A percentile compares a stretch with the other conserved stretches of the same genome.
Evolutionary conservation across 2,329 filamentous ascomycete genomes (phyloP).

Genomic region (Achaetomium macrosporum): DNA sequence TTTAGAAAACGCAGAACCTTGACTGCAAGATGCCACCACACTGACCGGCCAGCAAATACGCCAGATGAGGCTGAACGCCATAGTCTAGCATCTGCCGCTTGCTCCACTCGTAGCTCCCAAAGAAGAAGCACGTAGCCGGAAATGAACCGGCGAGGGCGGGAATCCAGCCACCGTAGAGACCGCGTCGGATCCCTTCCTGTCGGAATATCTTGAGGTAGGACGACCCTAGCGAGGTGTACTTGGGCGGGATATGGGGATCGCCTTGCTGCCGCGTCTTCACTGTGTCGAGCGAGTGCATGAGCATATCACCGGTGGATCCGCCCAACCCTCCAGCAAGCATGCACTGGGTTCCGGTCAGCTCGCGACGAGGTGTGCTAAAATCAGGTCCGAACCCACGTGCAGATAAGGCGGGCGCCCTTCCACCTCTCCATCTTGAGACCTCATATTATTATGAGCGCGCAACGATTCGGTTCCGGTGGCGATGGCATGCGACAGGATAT

Average conservation of each 20-base stretch:
- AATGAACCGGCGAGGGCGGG: constrained; percentile 91
- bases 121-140: constrained; percentile 89
- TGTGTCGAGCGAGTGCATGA: constrained; percentile 98
- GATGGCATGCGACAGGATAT: constrained; percentile 21
- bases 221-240: constrained; percentile 82
- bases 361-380: constrained; percentile 2
- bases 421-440: constrained; percentile 39
- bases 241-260: constrained; percentile 86
- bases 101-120: constrained; percentile 92
- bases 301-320: constrained; percentile 87
- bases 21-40: not conserved
- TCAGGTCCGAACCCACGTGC: constrained; percentile 45
- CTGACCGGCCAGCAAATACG: constrained; percentile 78
- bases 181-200: constrained; percentile 80
- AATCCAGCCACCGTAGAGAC: constrained; percentile 88
- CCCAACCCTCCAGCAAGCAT: constrained; percentile 95
- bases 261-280: constrained; percentile 98
- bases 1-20: not conserved
- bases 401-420: constrained; percentile 57
- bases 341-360: constrained; percentile 47
- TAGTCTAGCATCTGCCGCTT: constrained; percentile 83
- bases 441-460: constrained; percentile 33
- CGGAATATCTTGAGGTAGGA: constrained; percentile 91
- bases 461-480: constrained; percentile 15
- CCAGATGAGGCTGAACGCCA: constrained; percentile 73